Evolutionary conservation across 805 yeast species (phyloP).

Genomic region (Scheffersomyces ergatensis): DNA sequence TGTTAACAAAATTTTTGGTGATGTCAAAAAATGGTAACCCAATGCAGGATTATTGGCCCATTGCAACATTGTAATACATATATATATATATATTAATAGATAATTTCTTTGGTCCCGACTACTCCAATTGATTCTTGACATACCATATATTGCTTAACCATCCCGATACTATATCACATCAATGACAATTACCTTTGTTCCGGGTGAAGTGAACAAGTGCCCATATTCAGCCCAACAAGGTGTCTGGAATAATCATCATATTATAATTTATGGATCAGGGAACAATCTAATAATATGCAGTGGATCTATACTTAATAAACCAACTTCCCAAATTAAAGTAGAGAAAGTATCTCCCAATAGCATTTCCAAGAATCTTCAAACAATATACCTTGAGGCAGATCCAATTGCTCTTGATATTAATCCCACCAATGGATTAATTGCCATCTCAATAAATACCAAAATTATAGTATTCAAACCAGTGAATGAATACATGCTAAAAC

Average conservation of each 20-base stretch:
- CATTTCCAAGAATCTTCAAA: slow-evolving; percentile 54
- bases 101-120: no score
- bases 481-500: slow-evolving; percentile 43
- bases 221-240: slow-evolving; percentile 56
- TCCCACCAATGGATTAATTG: slow-evolving; percentile 53
- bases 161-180: no score
- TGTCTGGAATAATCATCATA: slow-evolving; percentile 62
- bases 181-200: slow-evolving; percentile 71
- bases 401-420: slow-evolving; percentile 67
- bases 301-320: slow-evolving; percentile 12
- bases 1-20: no score
- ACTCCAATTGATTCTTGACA: no score
- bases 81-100: no score
- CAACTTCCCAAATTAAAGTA: no score
- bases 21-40: no score
- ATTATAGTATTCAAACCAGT: slow-evolving; percentile 56
- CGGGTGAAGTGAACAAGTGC: slow-evolving; percentile 76
- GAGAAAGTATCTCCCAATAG: slow-evolving; percentile 1
- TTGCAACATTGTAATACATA: no score
- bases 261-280: slow-evolving; percentile 81
- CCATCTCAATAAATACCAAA: slow-evolving; percentile 46
- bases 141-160: no score
- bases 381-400: slow-evolving; percentile 68
- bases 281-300: slow-evolving; percentile 65
- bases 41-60: background rate